Evolutionary conservation across 352 stramenopile genomes (phyloP), one percentile per base, ranked within the genome.

Genomic region (Pythium chondricola): DNA sequence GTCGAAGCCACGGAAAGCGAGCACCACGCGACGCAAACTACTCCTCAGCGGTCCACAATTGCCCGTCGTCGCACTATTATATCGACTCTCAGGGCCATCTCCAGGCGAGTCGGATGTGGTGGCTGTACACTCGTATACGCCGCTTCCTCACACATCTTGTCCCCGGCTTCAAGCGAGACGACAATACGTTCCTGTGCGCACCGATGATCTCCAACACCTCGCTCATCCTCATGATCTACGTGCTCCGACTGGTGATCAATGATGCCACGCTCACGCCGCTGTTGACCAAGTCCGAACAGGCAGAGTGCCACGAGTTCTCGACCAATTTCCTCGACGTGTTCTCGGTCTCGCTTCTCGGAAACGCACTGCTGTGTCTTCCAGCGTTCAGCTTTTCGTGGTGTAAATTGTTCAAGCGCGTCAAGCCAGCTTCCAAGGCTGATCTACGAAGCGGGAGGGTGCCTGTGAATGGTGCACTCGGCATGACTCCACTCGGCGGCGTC

Each of bases 141-240:
- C 63, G 73, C 13, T 37, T 82, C 25, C 24, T 78, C 27, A 68
- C 61, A 47, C 63, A 65, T 35, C 32, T 92, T 3, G 47, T 88
- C 22, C 52, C 75, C 57, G 53, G 74, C 40, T 73, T 87, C 45
- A 82, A 85, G 43, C 56, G 61, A 44, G 77, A 89, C 57, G 77
- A 72, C 69, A 92, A 92, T 52, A 88, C 75, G 50, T 92, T 85
- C 30, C 56, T 89, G 42, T 77, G 77, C 46, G 67, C 73, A 1
- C 49, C 65, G 16, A 85, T 92, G 75, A 68, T 92, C 47, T 77
- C 72, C 51, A 87, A 87, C 50, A 85, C 77, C 53, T 55, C 67
- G 58, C 65, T 86, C 33, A 92, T 88, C 49, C 43, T 88, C 38
- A 50, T 61, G 8, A 67, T 86, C 36, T 71, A 81, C 27, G 38